Evolutionary conservation across 2,329 filamentous ascomycete genomes (phyloP).

Genomic region (Fusarium newnesense): DNA sequence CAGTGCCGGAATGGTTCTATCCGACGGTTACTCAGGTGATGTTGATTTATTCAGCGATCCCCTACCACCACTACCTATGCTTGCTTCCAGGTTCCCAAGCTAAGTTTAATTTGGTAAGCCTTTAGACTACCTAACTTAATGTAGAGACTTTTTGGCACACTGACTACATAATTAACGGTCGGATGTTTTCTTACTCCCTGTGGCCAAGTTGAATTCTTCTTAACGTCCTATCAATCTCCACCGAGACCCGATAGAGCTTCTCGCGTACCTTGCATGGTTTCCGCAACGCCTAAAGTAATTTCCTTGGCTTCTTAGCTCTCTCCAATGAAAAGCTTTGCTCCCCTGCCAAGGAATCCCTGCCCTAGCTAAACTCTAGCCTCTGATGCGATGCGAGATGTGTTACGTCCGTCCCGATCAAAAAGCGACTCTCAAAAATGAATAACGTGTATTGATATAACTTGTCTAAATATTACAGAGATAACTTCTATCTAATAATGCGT

Average conservation of each 20-base stretch:
- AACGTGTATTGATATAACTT: not conserved
- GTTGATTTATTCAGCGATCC: not conserved
- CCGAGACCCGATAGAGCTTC: constrained; percentile 2
- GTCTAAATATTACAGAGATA: not conserved
- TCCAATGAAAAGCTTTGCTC: constrained; percentile 20
- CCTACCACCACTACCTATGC: not conserved
- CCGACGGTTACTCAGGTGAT: constrained; percentile 21
- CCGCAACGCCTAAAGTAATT: constrained; percentile 12
- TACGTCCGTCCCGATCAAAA: not conserved
- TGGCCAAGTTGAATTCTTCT: not conserved
- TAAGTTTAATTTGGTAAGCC: not conserved
- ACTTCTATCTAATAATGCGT: not conserved
- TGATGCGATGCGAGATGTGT: constrained; percentile 3
- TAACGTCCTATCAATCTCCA: constrained; percentile 8
- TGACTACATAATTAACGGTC: not conserved
- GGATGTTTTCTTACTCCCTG: not conserved
- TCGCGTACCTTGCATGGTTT: constrained; percentile 25
- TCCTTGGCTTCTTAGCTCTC: not conserved
- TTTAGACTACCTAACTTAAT: not conserved
- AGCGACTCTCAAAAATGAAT: not conserved
- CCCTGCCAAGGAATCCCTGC: constrained; percentile 39
- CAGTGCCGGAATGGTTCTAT: not conserved
- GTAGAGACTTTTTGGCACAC: not conserved
- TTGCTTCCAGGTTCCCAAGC: not conserved
- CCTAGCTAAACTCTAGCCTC: not conserved